These are phyloP conservation scores for Thelonectria rubi DNA, from an alignment of 2,329 filamentous ascomycete genomes.

Conservation along the genomic window DNA sequence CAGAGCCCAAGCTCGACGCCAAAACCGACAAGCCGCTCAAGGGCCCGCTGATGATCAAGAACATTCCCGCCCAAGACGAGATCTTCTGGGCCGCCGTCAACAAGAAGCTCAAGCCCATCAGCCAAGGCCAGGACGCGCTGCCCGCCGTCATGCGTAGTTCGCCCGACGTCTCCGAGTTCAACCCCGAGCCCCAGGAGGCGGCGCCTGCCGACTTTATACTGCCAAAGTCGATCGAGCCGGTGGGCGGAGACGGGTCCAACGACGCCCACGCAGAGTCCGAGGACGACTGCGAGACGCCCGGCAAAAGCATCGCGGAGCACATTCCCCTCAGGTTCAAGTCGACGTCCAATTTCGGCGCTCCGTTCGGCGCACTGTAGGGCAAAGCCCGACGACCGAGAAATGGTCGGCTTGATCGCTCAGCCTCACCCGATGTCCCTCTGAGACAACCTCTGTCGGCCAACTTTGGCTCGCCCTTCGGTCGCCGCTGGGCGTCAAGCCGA, in stretches of 20 bases:
- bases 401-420: slow-evolving; percentile 3
- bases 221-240: slow-evolving; percentile 20
- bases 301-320: slow-evolving; percentile 50
- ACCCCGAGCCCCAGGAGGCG: slow-evolving; percentile 28
- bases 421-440: slow-evolving; percentile 13
- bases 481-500: not conserved
- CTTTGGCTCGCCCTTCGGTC: slow-evolving; percentile 18
- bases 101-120: slow-evolving; percentile 61
- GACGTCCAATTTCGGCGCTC: slow-evolving; percentile 59
- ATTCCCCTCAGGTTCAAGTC: slow-evolving; percentile 57
- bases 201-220: slow-evolving; percentile 23
- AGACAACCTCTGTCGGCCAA: slow-evolving; percentile 6
- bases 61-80: slow-evolving; percentile 65
- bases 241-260: slow-evolving; percentile 37
- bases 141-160: slow-evolving; percentile 54
- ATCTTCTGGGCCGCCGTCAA: slow-evolving; percentile 61
- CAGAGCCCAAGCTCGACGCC: slow-evolving; percentile 49
- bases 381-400: slow-evolving; percentile 9
- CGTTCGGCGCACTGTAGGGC: slow-evolving; percentile 50
- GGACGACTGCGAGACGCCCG: slow-evolving; percentile 37
- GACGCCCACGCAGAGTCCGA: slow-evolving; percentile 36
- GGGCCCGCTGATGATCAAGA: slow-evolving; percentile 63
- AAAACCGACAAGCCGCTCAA: slow-evolving; percentile 57
- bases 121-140: slow-evolving; percentile 56
- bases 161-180: slow-evolving; percentile 41